Evolutionary conservation across 805 yeast genomes (phyloP).

Genomic region (Zygoascus tannicola): DNA sequence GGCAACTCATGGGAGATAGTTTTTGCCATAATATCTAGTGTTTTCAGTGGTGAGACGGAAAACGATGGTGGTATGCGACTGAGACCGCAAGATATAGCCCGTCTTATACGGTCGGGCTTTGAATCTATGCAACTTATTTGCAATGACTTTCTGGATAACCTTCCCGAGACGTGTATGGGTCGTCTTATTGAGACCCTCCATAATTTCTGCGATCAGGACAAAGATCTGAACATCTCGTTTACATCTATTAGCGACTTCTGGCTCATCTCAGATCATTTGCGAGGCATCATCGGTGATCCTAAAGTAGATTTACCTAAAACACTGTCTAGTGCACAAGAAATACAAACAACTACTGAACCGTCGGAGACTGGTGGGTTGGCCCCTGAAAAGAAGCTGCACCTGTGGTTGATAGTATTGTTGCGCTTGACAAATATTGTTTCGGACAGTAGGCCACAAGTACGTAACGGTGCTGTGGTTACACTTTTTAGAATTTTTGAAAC

Average conservation of each 20-base stretch:
- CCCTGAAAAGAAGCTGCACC: conserved; percentile 25
- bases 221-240: conserved; percentile 79
- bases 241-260: conserved; percentile 88
- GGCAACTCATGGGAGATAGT: conserved; percentile 66
- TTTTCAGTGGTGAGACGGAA: conserved; percentile 8
- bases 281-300: conserved; percentile 21
- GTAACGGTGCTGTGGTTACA: conserved; percentile 86
- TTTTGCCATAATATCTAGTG: conserved; percentile 41
- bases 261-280: conserved; percentile 74
- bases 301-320: conserved; percentile 15
- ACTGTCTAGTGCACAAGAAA: conserved; percentile 9
- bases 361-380: not conserved
- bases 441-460: conserved; percentile 69
- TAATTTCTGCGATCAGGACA: conserved; percentile 59
- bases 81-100: conserved; percentile 32
- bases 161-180: conserved; percentile 59
- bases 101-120: conserved; percentile 59
- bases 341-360: conserved; percentile 22
- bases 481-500: conserved; percentile 74
- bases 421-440: conserved; percentile 51
- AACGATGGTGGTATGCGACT: conserved; percentile 15
- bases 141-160: conserved; percentile 68
- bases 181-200: conserved; percentile 62
- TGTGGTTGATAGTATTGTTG: conserved; percentile 59
- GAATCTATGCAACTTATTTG: conserved; percentile 74